Base-by-base conservation (phyloP, 352 stramenopile species). In the Phytophthora ramorum region DNA sequence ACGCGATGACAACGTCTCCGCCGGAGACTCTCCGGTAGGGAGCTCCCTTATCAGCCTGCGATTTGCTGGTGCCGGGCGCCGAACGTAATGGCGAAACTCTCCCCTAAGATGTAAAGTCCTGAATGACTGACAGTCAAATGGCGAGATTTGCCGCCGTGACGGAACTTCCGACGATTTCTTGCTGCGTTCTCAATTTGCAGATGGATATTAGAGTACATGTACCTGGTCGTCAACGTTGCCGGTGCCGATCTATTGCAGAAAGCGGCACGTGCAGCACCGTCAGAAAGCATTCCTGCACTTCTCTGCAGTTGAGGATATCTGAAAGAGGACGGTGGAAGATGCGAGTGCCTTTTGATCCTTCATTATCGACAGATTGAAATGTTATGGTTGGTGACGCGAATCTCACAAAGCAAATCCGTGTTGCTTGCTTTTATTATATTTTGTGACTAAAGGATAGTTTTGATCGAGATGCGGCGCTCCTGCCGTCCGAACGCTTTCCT, bases 21-120 rank as follows among this genome's bases (percentile, higher is more conserved):
- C n/a, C n/a, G n/a, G n/a, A n/a, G n/a, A n/a, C n/a, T n/a, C n/a
- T n/a, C 28, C 28, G 7, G 28, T 34, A 12, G 28, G 7, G 28
- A 12, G 28, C 28, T 24, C 41, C 8, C 41, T 14, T 24, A 24
- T 20, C 22, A 52, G 16, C 46, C 8, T 19, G 14, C 16, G 22
- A 38, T 53, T 53, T 44, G 37, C 37, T 43, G 38, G 46, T 40
- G 46, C 46, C 46, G 22, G 22, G 46, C 46, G 43, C n/a, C n/a
- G 49, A 45, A 37, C 34, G 50, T 58, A 56, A 56, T 32, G 49
- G 49, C 32, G 49, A 56, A 48, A 45, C n/a, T 44, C 30, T 30
- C 32, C 30, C 40, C 50, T 24, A 37, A 37, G 32, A 20, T 56
- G 49, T 56, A 56, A 56, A 45, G 45, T 56, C 49, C 24, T 56